A percentile compares a stretch with the other conserved stretches of the same genome.
phyloP scores from a whole-genome alignment of 2,329 filamentous ascomycete species.

The Fusarium chlamydosporum region DNA sequence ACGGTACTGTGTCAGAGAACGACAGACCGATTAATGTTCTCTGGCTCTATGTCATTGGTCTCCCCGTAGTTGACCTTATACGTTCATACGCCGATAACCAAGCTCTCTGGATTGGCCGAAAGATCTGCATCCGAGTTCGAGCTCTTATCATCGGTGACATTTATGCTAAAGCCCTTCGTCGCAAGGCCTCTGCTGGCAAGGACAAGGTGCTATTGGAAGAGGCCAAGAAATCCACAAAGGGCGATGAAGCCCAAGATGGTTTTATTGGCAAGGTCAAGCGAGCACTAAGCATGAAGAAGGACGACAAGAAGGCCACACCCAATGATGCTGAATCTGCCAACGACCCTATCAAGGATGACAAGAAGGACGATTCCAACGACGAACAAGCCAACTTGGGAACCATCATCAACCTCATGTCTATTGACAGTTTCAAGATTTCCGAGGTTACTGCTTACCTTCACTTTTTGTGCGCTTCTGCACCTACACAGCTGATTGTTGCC shows the following conservation, averaged over 20 bases:
- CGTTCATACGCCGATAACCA: constrained; percentile 88
- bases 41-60: constrained; percentile 94
- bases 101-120: constrained; percentile 92
- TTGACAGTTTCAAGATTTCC: constrained; percentile 98
- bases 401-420: constrained; percentile 99
- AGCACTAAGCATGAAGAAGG: constrained; percentile 72
- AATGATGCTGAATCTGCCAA: constrained; percentile 55
- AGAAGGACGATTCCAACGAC: constrained; percentile 61
- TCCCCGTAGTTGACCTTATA: constrained; percentile 85
- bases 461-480: constrained; percentile 92
- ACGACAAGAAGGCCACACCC: constrained; percentile 60
- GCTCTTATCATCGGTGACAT: constrained; percentile 98
- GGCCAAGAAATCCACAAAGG: constrained; percentile 55
- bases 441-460: constrained; percentile 96
- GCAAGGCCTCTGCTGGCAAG: constrained; percentile 84
- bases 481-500: constrained; percentile 87
- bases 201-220: constrained; percentile 78
- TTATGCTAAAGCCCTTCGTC: constrained; percentile 92
- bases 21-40: constrained; percentile 85
- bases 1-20: constrained; percentile 74
- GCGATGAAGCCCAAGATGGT: constrained; percentile 56
- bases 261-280: constrained; percentile 66
- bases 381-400: constrained; percentile 92
- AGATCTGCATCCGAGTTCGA: constrained; percentile 91
- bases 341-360: constrained; percentile 55